Base-by-base conservation (phyloP, 2,329 filamentous ascomycete species). In the Dactylellina drechsleri region DNA sequence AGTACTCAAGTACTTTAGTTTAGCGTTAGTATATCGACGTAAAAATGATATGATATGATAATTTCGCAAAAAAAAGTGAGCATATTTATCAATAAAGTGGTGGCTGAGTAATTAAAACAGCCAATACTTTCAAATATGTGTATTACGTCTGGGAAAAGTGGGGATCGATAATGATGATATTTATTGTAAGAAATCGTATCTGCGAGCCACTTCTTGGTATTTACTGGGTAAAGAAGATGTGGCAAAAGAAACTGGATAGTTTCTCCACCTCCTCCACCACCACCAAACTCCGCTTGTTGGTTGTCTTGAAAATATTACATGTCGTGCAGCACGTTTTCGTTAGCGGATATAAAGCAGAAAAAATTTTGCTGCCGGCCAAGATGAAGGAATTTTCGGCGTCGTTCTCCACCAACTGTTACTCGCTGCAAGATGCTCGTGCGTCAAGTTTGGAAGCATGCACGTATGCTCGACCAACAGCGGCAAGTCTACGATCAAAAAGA, bases 171-270 rank as follows among this genome's bases (percentile, higher is more conserved):
- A 28, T 56, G 47, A 10, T 36, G 31, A 36, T 36, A 36, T 10
- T 36, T 23, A 23, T 23, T 7, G 31, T 36, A 36, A 36, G 31
- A 36, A 10, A 36, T 36, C 31, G 31, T 36, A 36, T 36, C 31
- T 47, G 57, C 15, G 52, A 54, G 57, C 57, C 66, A 70, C 66
- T 62, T 62, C 49, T 53, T 6, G 57, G 66, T 18, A 20, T 60
- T 49, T n/a, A 4, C 31, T 40, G 43, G 45, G 40, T 20, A 59
- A 68, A 68, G 65, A 74, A 74, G 70, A 74, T 74, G 70, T 74
- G 62, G 70, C 70, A 74, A 74, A 74, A 60, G 40, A 60, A 62
- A 23, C 31, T 31, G 53, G 18, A 57, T 28, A 1, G 26, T 3
- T n/a, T 23, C 28, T 41, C n/a, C n/a, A 10, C 28, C 53, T 40